Base-by-base conservation (phyloP, 257 asterid genomes). In the Eustoma russellianum region DNA sequence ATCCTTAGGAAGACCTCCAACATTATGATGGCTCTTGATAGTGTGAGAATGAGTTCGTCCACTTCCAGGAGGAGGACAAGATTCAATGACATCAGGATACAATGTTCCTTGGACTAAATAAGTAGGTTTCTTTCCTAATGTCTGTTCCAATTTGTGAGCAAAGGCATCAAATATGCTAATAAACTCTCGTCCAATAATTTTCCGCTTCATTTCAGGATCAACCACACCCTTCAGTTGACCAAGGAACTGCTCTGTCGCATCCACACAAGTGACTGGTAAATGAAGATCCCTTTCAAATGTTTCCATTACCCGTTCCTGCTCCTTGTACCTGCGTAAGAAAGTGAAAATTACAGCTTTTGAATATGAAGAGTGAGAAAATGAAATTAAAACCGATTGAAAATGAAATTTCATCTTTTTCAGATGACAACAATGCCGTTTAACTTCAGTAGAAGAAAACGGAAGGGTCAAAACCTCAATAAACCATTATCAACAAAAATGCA, bases 31-130 rank as follows among this genome's bases (percentile, higher is more conserved):
- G 56, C 97, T 88, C 72, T 92, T 92, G 71, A 92, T 92, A 9
- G 99, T 92, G 70, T 92, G 99, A 19, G 99, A 92, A 79, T 88
- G 99, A 30, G 94, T 83, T 66, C 86, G 79, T 63, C 94, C 95
- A 64, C 88, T 92, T 65, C 99, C 99, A 52, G 99, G 99, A 46
- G 99, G 99, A 0, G 97, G 97, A 67, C 95, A 92, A 41, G 99
- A 92, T 69, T 92, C 97, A 38, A 92, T 92, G 64, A 92, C 90
- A 64, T 92, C 99, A 30, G 99, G 99, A 57, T 92, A 92, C 74
- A 92, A 66, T 9, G 99, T 92, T 68, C 99, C 99, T 74, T 92
- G 99, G 70, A 88, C 97, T 63, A 88, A 74, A 73, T 77, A 92
- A 55, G 77, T 52, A 33, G 97, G 94, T 45, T 66, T 83, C 53